Conservation (phyloP, 306 rosid species). For the Rubus parviflorus region DNA sequence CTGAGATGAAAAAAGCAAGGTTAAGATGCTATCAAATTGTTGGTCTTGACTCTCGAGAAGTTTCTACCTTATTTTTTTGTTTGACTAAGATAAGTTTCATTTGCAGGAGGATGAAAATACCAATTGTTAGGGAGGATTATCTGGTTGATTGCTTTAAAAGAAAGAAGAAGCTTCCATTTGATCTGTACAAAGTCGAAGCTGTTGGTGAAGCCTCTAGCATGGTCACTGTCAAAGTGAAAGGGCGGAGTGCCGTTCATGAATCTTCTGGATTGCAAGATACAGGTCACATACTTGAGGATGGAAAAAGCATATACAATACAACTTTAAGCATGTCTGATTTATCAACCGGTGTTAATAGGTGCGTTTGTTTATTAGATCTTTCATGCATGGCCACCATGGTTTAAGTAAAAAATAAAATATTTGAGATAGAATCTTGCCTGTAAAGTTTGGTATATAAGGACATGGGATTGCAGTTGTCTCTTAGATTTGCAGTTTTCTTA, state of each 20-base stretch:
- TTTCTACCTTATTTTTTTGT: slow-evolving; percentile 16
- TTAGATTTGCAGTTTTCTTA: not conserved
- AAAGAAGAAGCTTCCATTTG: slow-evolving; percentile 77
- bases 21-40: slow-evolving; percentile 33
- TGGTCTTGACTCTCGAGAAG: slow-evolving; percentile 19
- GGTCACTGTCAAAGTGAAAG: slow-evolving; percentile 95
- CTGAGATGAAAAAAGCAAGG: slow-evolving; percentile 87
- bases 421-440: not conserved
- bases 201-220: slow-evolving; percentile 69
- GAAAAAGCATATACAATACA: slow-evolving; percentile 79
- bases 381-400: slow-evolving; percentile 1
- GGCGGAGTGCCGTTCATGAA: slow-evolving; percentile 86
- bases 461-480: not conserved
- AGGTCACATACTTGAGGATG: slow-evolving; percentile 93
- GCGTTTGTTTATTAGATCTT: slow-evolving; percentile 18
- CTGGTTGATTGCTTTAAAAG: slow-evolving; percentile 74
- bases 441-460: not conserved
- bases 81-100: slow-evolving; percentile 30
- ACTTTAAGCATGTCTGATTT: slow-evolving; percentile 92
- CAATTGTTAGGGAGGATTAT: slow-evolving; percentile 87
- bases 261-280: slow-evolving; percentile 85
- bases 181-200: slow-evolving; percentile 72
- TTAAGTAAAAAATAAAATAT: not conserved
- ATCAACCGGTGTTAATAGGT: slow-evolving; percentile 89
- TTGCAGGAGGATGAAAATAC: slow-evolving; percentile 81